Evolutionary conservation across 2,329 filamentous ascomycete genomes (phyloP).

Genomic region (Alternaria alternata): DNA sequence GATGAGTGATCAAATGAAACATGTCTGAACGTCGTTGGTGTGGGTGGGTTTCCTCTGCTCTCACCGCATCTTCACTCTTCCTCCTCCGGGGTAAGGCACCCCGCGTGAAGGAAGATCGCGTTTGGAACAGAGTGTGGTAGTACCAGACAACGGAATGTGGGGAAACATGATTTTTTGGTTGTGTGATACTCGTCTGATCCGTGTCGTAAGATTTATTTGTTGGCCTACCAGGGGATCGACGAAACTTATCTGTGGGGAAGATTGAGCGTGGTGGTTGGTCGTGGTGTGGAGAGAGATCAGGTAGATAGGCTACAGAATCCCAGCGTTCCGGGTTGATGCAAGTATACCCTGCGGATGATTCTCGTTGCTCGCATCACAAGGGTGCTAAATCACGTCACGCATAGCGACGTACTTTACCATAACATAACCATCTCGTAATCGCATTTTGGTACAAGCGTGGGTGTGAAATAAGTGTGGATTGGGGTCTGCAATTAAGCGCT

Average conservation of each 20-base stretch:
- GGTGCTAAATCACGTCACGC: conserved; percentile 46
- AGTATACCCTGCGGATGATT: conserved; percentile 24
- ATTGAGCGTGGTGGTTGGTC: conserved; percentile 8
- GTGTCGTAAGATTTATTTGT: conserved; percentile 6
- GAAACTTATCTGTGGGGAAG: conserved; percentile 30
- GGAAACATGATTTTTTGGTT: conserved; percentile 12
- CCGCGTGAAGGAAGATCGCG: conserved; percentile 21
- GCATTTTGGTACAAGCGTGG: conserved; percentile 2
- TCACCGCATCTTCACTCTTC: conserved; percentile 20
- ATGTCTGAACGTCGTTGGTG: conserved; percentile 7
- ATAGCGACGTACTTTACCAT: conserved; percentile 16
- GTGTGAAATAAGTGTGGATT: conserved; percentile 23
- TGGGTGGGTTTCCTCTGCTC: conserved; percentile 6
- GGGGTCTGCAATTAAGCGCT: conserved; percentile 44
- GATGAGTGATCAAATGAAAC: conserved; percentile 20
- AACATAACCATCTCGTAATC: conserved; percentile 45
- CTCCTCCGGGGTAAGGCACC: conserved; percentile 19
- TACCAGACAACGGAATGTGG: conserved; percentile 16
- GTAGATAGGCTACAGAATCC: conserved; percentile 14
- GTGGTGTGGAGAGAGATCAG: conserved; percentile 17
- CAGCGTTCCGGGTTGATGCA: conserved; percentile 26
- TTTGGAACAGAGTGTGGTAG: conserved; percentile 19
- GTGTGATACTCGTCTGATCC: conserved; percentile 27
- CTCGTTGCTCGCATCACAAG: conserved; percentile 39
- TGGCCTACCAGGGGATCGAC: conserved; percentile 8